Conservation (phyloP, 768 basidiomycete genomes). For the Rossbeevera mucosa region DNA sequence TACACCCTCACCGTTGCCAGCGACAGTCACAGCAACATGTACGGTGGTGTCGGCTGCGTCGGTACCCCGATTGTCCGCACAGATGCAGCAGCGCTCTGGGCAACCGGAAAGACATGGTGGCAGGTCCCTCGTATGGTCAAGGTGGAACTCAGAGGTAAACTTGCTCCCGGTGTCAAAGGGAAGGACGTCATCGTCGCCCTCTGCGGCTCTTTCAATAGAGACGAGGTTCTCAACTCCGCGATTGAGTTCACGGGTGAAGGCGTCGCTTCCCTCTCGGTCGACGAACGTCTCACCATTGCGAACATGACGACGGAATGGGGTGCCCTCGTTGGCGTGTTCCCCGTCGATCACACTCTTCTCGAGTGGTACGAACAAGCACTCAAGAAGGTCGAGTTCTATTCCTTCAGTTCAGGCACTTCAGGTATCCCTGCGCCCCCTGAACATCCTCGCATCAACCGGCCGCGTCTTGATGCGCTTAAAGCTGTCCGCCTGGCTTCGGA, state of each 20-base stretch:
- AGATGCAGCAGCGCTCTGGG: constrained; percentile 94
- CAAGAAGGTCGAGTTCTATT: constrained; percentile 68
- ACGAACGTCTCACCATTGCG: constrained; percentile 93
- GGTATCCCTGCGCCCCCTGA: constrained; percentile 64
- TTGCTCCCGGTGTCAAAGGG: constrained; percentile 88
- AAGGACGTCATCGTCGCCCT: constrained; percentile 98
- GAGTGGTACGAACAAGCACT: constrained; percentile 81
- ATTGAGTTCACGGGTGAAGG: constrained; percentile 96
- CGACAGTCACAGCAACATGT: constrained; percentile 98
- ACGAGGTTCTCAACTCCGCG: constrained; percentile 94
- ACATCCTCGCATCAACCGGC: constrained; percentile 83
- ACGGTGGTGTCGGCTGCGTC: constrained; percentile 95
- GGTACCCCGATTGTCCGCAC: constrained; percentile 97
- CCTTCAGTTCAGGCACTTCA: constrained; percentile 52
- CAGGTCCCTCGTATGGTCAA: constrained; percentile 96
- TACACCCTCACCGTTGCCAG: constrained; percentile 92
- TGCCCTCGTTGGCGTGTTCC: constrained; percentile 92
- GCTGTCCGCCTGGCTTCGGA: constrained; percentile 61
- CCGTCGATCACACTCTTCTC: constrained; percentile 76
- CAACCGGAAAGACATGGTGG: constrained; percentile 99
- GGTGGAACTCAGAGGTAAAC: constrained; percentile 79
- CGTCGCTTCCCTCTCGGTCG: constrained; percentile 68
- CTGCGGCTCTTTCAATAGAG: constrained; percentile 92
- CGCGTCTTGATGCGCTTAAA: constrained; percentile 63
- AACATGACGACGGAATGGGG: constrained; percentile 99